Evolutionary conservation across 352 stramenopile genomes (phyloP).

Genomic region (Globisporangium apiculatum): DNA sequence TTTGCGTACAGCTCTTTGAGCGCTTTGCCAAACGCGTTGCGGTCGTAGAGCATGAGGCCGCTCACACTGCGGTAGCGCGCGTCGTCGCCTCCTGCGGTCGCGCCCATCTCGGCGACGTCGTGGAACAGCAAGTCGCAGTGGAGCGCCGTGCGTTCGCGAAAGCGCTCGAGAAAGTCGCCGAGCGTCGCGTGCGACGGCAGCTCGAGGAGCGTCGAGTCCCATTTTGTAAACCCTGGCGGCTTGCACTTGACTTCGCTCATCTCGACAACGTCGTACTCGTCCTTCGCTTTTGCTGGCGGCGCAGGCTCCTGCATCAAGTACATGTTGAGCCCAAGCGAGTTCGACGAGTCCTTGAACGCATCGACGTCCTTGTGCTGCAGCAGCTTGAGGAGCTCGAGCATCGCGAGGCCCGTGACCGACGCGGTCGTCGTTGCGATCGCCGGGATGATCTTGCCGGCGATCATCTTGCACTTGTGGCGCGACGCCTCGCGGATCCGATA

Average conservation of each 20-base stretch:
- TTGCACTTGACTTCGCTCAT: constrained; percentile 87
- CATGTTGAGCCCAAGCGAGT: constrained; percentile 90
- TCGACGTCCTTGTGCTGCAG: constrained; percentile 85
- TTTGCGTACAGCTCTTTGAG: constrained; percentile 65
- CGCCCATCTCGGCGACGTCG: constrained; percentile 57
- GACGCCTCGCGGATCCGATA: constrained; percentile 81
- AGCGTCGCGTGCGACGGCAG: constrained; percentile 59
- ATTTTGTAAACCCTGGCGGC: constrained; percentile 87
- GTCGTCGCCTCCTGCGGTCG: constrained; percentile 48
- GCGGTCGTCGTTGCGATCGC: constrained; percentile 99
- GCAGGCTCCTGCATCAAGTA: constrained; percentile 90
- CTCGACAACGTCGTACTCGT: constrained; percentile 88
- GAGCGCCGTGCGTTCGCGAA: constrained; percentile 65
- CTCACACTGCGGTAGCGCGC: constrained; percentile 57
- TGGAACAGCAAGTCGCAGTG: constrained; percentile 84
- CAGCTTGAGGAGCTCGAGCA: constrained; percentile 88
- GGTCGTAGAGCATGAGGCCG: constrained; percentile 83
- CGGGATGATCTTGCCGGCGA: constrained; percentile 99
- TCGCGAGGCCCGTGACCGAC: constrained; percentile 96
- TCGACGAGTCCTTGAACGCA: constrained; percentile 90
- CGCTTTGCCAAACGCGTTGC: constrained; percentile 66
- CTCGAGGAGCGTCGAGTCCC: constrained; percentile 83
- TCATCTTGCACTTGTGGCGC: constrained; percentile 95
- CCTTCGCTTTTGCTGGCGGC: constrained; percentile 77
- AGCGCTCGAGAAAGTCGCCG: constrained; percentile 55